phyloP scores from a whole-genome alignment of 345 rosid species.

The Arabidopsis thaliana region DNA sequence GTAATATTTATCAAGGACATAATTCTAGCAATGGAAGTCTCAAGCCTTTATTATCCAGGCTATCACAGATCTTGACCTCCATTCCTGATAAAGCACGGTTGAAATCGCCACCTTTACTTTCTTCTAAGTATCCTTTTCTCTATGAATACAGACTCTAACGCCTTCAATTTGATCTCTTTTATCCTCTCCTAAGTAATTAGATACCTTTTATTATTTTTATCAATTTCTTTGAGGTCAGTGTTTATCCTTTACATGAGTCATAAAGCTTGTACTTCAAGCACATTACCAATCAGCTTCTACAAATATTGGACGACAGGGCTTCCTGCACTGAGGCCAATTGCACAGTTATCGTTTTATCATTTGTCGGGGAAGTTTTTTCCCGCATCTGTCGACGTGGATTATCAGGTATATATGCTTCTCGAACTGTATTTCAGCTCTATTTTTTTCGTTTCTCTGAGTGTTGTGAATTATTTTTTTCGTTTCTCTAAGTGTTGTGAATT shows the following conservation, averaged over 20 bases:
- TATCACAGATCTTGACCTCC: conserved; percentile 78
- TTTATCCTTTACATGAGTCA: conserved; percentile 56
- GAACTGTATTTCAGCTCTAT: no score
- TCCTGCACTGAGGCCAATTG: conserved; percentile 35
- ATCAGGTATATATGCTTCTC: conserved; percentile 61
- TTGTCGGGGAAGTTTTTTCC: conserved; percentile 73
- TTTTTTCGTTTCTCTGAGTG: conserved; percentile 20
- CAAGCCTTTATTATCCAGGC: conserved; percentile 57
- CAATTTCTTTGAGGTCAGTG: conserved; percentile 29
- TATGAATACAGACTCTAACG: neutral
- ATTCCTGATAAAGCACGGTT: conserved; percentile 89
- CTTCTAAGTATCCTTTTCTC: conserved; percentile 89
- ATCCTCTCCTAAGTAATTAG: conserved; percentile 19
- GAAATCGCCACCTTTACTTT: conserved; percentile 62
- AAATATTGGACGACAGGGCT: conserved; percentile 52
- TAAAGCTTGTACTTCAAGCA: conserved; percentile 80
- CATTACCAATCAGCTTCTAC: conserved; percentile 68
- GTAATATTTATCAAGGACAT: conserved; percentile 39
- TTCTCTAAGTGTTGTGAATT: conserved; percentile 15
- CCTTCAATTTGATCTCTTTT: conserved; percentile 29
- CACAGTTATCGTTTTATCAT: conserved; percentile 52
- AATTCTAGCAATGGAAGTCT: conserved; percentile 42
- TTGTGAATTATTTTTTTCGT: conserved; percentile 19
- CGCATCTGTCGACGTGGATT: conserved; percentile 94
- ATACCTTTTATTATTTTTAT: conserved; percentile 13